A percentile compares a stretch with the other conserved stretches of the same genome.
Conservation (phyloP, 345 rosid species). For the Rhizophora mangle region DNA sequence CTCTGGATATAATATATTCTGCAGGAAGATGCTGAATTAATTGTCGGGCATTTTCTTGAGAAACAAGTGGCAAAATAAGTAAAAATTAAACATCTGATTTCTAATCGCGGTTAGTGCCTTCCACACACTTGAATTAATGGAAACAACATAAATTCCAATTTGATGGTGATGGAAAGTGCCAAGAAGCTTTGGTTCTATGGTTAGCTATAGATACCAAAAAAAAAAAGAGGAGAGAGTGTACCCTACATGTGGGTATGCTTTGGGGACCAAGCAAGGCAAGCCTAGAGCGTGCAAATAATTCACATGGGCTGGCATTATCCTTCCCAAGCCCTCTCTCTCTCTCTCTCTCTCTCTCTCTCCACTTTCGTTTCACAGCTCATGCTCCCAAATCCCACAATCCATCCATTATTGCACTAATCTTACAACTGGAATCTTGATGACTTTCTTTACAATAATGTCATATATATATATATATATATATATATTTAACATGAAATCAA, state of each 20-base stretch:
- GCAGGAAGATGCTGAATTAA: too few relatives aligned
- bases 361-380: conserved; percentile 35
- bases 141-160: too few relatives aligned
- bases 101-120: too few relatives aligned
- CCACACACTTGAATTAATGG: too few relatives aligned
- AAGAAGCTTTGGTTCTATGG: too few relatives aligned
- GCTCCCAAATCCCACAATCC: conserved; percentile 28
- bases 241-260: conserved; percentile 61
- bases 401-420: conserved; percentile 1
- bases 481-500: not conserved
- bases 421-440: not conserved
- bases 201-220: not conserved
- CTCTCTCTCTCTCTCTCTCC: not conserved
- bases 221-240: conserved; percentile 18
- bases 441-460: too few relatives aligned
- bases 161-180: too few relatives aligned
- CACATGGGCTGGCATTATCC: conserved; percentile 48
- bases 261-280: conserved; percentile 48
- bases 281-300: conserved; percentile 27
- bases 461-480: too few relatives aligned
- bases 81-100: too few relatives aligned
- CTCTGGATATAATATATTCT: too few relatives aligned
- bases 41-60: too few relatives aligned
- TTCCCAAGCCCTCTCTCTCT: not conserved
- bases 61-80: too few relatives aligned